phyloP scores from a whole-genome alignment of 768 basidiomycete species.

The Serendipita indica region DNA sequence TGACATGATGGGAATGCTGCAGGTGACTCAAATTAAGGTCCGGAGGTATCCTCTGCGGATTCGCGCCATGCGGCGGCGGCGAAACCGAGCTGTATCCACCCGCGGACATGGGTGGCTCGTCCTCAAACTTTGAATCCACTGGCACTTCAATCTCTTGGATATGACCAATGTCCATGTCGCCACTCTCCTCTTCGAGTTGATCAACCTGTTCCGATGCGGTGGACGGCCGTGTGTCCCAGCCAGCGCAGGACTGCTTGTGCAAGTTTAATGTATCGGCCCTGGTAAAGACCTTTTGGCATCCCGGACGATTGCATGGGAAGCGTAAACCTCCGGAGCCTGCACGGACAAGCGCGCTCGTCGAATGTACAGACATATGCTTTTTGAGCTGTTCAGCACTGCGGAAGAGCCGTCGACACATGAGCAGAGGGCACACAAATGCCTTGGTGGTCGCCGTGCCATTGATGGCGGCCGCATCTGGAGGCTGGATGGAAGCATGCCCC shows the following conservation, averaged over 20 bases:
- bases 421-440: slow-evolving; percentile 68
- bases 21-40: neutral
- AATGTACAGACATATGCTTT: slow-evolving; percentile 43
- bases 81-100: neutral
- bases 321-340: neutral
- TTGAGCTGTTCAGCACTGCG: slow-evolving; percentile 88
- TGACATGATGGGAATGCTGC: too few species aligned
- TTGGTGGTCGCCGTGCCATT: slow-evolving; percentile 12
- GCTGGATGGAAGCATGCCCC: slow-evolving; percentile 13
- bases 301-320: neutral
- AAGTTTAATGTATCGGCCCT: neutral
- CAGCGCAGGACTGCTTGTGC: neutral
- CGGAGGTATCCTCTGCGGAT: neutral
- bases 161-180: neutral
- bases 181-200: neutral
- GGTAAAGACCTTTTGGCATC: neutral
- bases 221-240: too few species aligned
- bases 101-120: neutral
- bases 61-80: neutral
- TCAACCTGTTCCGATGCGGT: neutral
- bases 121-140: neutral
- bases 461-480: slow-evolving; percentile 16
- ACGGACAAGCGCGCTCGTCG: neutral
- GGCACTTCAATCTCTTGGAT: neutral
- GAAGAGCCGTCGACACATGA: slow-evolving; percentile 72